phyloP scores from a whole-genome alignment of 495 filamentous ascomycete genomes.

The Pseudevernia furfuracea region DNA sequence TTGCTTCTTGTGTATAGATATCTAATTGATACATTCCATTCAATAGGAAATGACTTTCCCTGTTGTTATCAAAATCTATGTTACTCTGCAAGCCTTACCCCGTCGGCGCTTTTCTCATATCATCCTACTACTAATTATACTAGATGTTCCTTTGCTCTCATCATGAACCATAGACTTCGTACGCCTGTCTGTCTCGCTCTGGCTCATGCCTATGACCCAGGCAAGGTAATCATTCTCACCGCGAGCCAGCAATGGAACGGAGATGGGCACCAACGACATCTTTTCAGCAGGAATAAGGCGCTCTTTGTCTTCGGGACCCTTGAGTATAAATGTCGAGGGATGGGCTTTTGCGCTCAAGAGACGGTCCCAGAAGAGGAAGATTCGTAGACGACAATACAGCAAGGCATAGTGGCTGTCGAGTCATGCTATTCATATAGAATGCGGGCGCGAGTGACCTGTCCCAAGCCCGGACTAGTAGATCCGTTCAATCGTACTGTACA shows the following conservation, averaged over 20 bases:
- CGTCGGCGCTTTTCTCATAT: too few relatives aligned
- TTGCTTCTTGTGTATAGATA: not conserved
- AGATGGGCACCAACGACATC: constrained; percentile 3
- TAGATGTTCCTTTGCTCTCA: too few relatives aligned
- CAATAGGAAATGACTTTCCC: too few relatives aligned
- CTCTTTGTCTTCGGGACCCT: constrained; percentile 5
- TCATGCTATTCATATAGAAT: constrained; percentile 1
- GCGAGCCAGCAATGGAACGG: too few relatives aligned
- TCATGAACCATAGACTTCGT: too few relatives aligned
- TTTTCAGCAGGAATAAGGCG: constrained; percentile 4
- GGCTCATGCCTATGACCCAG: too few relatives aligned
- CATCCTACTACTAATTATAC: too few relatives aligned
- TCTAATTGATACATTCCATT: too few relatives aligned
- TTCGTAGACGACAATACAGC: constrained; percentile 8
- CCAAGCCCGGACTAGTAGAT: constrained; percentile 8
- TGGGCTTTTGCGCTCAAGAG: not conserved
- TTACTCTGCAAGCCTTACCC: too few relatives aligned
- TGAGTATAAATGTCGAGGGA: not conserved
- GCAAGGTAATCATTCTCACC: too few relatives aligned
- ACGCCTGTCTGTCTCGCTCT: too few relatives aligned
- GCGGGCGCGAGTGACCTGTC: constrained; percentile 3
- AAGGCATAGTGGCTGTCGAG: constrained; percentile 5
- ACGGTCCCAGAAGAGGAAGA: constrained; percentile 1
- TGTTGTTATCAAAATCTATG: too few relatives aligned
- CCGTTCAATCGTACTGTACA: constrained; percentile 8